These are phyloP conservation scores for Salvia hispanica DNA, from an alignment of 257 asterid genomes.

Conservation along the genomic window DNA sequence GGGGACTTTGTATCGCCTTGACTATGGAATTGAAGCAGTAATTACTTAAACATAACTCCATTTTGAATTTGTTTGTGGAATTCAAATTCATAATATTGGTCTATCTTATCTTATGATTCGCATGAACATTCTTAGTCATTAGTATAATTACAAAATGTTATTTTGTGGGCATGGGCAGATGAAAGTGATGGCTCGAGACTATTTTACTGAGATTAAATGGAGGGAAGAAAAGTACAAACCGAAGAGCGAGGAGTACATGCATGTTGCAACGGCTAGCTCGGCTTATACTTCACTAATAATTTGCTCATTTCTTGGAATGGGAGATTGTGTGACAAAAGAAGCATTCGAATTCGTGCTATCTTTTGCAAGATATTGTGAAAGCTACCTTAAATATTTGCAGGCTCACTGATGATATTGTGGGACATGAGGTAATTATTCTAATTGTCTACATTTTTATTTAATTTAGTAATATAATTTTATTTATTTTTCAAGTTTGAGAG, in stretches of 20 bases:
- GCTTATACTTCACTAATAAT: slow-evolving; percentile 28
- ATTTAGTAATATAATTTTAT: not conserved
- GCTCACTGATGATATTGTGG: slow-evolving; percentile 30
- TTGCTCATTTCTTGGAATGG: slow-evolving; percentile 37
- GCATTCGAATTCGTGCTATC: slow-evolving; percentile 36
- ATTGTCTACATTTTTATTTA: no score
- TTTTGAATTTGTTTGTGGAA: no score
- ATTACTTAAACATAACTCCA: not conserved
- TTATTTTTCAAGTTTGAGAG: slow-evolving; percentile 35
- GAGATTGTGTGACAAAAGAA: slow-evolving; percentile 24
- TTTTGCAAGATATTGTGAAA: slow-evolving; percentile 27
- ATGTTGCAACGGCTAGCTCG: slow-evolving; percentile 27
- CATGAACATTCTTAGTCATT: no score
- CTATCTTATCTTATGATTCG: no score
- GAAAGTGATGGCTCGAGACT: slow-evolving; percentile 14
- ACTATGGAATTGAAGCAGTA: slow-evolving; percentile 38
- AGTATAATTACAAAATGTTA: not conserved
- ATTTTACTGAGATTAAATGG: slow-evolving; percentile 35
- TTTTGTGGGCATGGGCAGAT: slow-evolving; percentile 26
- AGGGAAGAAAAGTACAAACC: slow-evolving; percentile 36
- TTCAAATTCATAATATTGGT: no score
- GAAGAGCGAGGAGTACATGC: slow-evolving; percentile 36
- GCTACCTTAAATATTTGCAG: slow-evolving; percentile 34
- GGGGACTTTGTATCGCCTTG: slow-evolving; percentile 29
- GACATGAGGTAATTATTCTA: slow-evolving; percentile 13